phyloP scores from a whole-genome alignment of 2,329 filamentous ascomycete species.

The Nemania sp. region DNA sequence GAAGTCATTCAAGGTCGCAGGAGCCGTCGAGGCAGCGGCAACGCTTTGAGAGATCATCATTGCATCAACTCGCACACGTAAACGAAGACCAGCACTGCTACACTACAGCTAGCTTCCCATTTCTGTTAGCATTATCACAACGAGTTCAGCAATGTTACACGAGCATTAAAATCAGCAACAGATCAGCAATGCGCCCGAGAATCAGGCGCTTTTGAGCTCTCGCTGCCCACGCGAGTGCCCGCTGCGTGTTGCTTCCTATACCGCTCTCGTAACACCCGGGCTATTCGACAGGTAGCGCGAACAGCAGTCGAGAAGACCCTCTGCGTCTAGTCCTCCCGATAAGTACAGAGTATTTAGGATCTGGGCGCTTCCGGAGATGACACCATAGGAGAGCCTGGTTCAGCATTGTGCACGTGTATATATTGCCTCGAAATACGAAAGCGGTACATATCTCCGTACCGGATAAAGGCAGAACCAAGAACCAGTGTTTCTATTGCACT shows the following conservation, averaged over 20 bases:
- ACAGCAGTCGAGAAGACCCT: no score
- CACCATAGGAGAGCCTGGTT: background rate
- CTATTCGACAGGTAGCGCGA: no score
- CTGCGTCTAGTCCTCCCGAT: no score
- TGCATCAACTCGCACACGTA: background rate
- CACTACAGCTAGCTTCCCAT: background rate
- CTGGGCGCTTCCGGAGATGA: background rate
- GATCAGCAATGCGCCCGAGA: background rate
- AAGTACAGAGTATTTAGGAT: no score
- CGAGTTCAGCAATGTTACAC: no score
- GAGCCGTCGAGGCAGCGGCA: constrained; percentile 64
- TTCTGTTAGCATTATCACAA: background rate
- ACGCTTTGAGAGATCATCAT: constrained; percentile 43
- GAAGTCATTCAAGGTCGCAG: constrained; percentile 64
- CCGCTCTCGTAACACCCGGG: no score
- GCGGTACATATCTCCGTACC: background rate
- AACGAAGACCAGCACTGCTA: background rate
- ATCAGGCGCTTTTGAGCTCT: no score
- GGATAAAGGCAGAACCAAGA: no score
- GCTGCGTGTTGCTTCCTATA: no score
- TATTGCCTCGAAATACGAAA: background rate
- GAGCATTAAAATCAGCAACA: background rate
- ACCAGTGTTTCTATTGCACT: no score
- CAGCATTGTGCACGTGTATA: background rate
- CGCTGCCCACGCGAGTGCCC: no score